Evolutionary conservation across 2,329 filamentous ascomycete genomes (phyloP).

Genomic region (Lachnellula occidentalis): DNA sequence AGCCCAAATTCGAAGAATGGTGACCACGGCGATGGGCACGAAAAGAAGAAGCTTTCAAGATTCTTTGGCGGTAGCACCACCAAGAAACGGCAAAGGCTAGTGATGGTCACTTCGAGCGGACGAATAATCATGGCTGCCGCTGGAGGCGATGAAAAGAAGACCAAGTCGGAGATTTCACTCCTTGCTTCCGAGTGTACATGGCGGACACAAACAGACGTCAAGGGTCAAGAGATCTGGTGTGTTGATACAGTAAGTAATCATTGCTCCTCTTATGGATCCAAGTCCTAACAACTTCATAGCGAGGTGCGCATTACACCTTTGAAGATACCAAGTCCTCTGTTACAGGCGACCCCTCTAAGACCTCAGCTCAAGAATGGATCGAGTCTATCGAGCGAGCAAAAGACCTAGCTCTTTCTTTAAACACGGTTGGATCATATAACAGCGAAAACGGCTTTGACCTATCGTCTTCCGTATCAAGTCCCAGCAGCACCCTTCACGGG

Average conservation of each 20-base stretch:
- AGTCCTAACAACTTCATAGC: slow-evolving; percentile 37
- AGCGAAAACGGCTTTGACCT: slow-evolving; percentile 65
- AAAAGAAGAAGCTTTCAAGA: slow-evolving; percentile 88
- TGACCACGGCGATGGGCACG: slow-evolving; percentile 62
- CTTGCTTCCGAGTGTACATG: slow-evolving; percentile 69
- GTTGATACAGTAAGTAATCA: slow-evolving; percentile 77
- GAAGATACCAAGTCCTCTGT: slow-evolving; percentile 77
- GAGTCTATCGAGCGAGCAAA: slow-evolving; percentile 81
- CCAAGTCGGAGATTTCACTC: slow-evolving; percentile 88
- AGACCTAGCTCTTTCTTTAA: slow-evolving; percentile 75
- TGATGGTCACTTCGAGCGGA: slow-evolving; percentile 90
- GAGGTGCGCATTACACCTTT: slow-evolving; percentile 85
- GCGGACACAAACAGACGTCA: slow-evolving; percentile 76
- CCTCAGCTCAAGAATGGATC: slow-evolving; percentile 84
- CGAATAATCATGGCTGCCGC: slow-evolving; percentile 85
- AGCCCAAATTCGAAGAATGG: slow-evolving; percentile 66
- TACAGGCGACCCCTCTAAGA: slow-evolving; percentile 56
- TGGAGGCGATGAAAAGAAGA: slow-evolving; percentile 91
- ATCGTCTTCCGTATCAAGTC: slow-evolving; percentile 68
- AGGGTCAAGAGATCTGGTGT: slow-evolving; percentile 81
- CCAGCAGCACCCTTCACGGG: slow-evolving; percentile 63
- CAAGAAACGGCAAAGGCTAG: slow-evolving; percentile 88
- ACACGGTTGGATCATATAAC: slow-evolving; percentile 58
- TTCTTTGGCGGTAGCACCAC: slow-evolving; percentile 89
- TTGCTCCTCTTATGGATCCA: background rate